Evolutionary conservation across 1,284 basidiomycete species (phyloP), one percentile per base, ranked within the genome.

Genomic region (Cystobasidium pallidum): DNA sequence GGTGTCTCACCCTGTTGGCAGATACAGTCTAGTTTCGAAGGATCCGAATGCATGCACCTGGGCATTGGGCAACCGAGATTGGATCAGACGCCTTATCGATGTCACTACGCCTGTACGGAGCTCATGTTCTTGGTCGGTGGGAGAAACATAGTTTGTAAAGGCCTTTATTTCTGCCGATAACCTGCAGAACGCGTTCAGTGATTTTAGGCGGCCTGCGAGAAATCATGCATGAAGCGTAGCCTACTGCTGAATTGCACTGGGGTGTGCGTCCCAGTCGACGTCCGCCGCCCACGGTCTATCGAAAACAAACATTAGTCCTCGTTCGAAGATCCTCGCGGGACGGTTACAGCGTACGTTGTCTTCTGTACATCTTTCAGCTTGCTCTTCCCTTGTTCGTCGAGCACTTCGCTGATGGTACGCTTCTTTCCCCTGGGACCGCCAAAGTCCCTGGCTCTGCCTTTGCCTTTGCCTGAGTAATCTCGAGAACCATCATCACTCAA

Each of bases 11-110:
- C 94, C 95, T 74, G 87, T 85, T 1, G 95, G 95, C 15, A 99
- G 85, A 81, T 99, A 99, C 30, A 99, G 84, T 78, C 93, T 92
- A 11, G 95, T 99, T 79, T 91, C 89, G 80, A 91, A 96, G 78
- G 91, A 93, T 19, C 95, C 95, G 80, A 99, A 99, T 0, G 94
- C 89, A 67, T 87, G 82, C 4, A 98, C 89, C 47, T 86, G 82
- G 10, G 94, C 92, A 77, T 95, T 92, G 0, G 88, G 86, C 83
- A 91, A 97, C 28, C 84, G 81, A 24, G 82, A 80, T 17, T 82
- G 83, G 58, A 98, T 85, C 2, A 88, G 87, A 17, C 84, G 84
- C 1, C 88, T 85, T 67, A 98, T 91, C 52, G 89, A 84, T 57
- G 86, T 82, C 47, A 98, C 89, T 30, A 91, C 85, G 75, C 91